Base-by-base conservation (phyloP, 768 basidiomycete genomes). In the Lactarius psammicola region DNA sequence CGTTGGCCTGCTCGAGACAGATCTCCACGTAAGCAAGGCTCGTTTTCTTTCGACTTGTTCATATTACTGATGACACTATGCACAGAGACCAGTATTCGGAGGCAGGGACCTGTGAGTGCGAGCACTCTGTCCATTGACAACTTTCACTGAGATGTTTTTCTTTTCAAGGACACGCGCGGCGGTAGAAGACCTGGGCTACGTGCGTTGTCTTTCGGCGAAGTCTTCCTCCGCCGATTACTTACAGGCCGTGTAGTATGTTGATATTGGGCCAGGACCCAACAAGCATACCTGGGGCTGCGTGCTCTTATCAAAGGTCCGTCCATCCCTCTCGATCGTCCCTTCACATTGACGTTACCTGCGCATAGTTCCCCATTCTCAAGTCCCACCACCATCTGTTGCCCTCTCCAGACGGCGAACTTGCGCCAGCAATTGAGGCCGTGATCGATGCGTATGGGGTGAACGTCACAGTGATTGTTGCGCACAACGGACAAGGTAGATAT, bases 231-330 rank as follows among this genome's bases (percentile, higher is more conserved):
- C 10, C 42, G 11, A 62, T 65, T 28, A 55, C 54, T 42, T 34
- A 65, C 65, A 11, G 40, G 33, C 59, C 30, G 17, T 11, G 8
- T 68, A 94, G 91, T 86, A 94, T 72, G 89, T 93, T 5, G 94
- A 96, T 72, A 79, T 94, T 17, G 94, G 94, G 2, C 94, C 94
- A 4, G 92, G 92, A 46, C 92, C 93, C 2, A 90, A 92, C 72
- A 79, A 86, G 59, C 93, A 95, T 72, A 95, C 94, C 0, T 95
- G 94, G 94, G 94, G 94, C 56, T 89, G 89, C 31, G 86, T 82
- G 6, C 78, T 95, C 2, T 77, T 95, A 2, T 92, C 91, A 4
- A 94, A 94, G 80, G 90, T 84, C 68, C 44, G 72, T 64, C 49
- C 23, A 28, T 36, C 42, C 23, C 17, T 28, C 31, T 36, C 26